These are phyloP conservation scores for Ceratobasidium sp. DNA, from an alignment of 1,284 basidiomycete genomes.

Conservation along the genomic window DNA sequence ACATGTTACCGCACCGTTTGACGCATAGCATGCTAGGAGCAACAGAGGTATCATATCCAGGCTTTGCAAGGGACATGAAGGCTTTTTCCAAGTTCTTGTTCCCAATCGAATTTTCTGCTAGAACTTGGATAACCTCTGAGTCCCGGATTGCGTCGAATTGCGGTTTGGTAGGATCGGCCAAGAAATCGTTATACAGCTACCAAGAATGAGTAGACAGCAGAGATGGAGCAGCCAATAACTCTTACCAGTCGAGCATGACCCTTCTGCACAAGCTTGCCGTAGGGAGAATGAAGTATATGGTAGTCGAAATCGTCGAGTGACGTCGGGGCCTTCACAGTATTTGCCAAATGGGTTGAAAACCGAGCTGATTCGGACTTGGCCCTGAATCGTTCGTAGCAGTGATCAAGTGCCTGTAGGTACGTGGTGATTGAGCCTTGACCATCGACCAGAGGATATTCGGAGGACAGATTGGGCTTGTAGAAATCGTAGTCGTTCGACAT, in stretches of 20 bases:
- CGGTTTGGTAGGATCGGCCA: conserved; percentile 75
- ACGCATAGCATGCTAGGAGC: conserved; percentile 82
- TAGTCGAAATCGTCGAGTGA: conserved; percentile 81
- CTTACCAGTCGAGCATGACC: conserved; percentile 81
- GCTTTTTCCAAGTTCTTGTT: conserved; percentile 97
- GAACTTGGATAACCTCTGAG: conserved; percentile 68
- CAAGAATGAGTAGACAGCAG: neutral
- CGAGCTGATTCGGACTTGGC: conserved; percentile 67
- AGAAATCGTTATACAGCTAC: conserved; percentile 86
- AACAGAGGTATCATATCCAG: conserved; percentile 65
- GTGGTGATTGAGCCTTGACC: conserved; percentile 95
- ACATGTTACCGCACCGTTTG: conserved; percentile 94
- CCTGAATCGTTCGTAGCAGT: conserved; percentile 85
- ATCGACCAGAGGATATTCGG: conserved; percentile 96
- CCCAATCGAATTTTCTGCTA: conserved; percentile 75
- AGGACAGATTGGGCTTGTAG: conserved; percentile 92
- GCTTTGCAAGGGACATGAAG: conserved; percentile 77
- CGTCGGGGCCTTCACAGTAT: no score
- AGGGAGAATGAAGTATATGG: conserved; percentile 91
- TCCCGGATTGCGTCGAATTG: conserved; percentile 77
- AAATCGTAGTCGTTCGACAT: conserved; percentile 99
- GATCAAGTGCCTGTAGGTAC: conserved; percentile 93
- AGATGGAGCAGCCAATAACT: neutral
- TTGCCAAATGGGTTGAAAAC: no score
- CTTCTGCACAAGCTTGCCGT: conserved; percentile 98